Base-by-base conservation (phyloP, 352 stramenopile species). In the Phytophthora multivora region DNA sequence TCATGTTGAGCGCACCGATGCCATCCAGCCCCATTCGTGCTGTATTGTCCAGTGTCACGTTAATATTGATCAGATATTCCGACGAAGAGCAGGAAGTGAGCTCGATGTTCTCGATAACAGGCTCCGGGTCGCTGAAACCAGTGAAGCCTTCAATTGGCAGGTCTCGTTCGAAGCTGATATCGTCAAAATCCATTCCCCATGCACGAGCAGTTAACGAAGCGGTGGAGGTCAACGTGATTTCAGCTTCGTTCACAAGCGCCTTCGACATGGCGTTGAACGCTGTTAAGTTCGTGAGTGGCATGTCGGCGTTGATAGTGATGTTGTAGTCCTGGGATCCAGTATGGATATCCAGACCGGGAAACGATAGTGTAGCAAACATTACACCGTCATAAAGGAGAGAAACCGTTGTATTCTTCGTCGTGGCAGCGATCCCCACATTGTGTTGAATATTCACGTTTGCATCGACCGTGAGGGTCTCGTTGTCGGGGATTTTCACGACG, bases 1-100 rank as follows among this genome's bases (percentile, higher is more conserved):
- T 89, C 65, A 91, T 68, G 60, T 91, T 91, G 57, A 91, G 70
- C 36, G 64, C 63, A 15, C 79, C 83, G 30, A 91, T 75, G 38
- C 75, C 75, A 23, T 83, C 62, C 49, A 88, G 60, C 6, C 77
- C 80, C 42, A 88, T 66, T 47, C 72, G 60, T 12, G 73, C 73
- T 39, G 71, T 69, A 59, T 86, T 85, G 43, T 74, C 46, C 26
- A 90, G 53, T 2, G 69, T 83, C 23, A 82, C 72, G 57, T 90
- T 86, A 61, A 87, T 75, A 41, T 71, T 60, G 25, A 90, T 59
- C 10, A 72, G 36, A 45, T 75, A 75, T 42, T 69, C 47, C 11
- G 59, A 64, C 11, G 59, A 59, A 0, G 52, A 69, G 57, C 73
- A 84, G 7, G 69, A 65, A 3, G 56, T 63, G 31, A 85, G 53